Base-by-base conservation (phyloP, 73 alveolate genomes). In the Paramecium sonneborni region DNA sequence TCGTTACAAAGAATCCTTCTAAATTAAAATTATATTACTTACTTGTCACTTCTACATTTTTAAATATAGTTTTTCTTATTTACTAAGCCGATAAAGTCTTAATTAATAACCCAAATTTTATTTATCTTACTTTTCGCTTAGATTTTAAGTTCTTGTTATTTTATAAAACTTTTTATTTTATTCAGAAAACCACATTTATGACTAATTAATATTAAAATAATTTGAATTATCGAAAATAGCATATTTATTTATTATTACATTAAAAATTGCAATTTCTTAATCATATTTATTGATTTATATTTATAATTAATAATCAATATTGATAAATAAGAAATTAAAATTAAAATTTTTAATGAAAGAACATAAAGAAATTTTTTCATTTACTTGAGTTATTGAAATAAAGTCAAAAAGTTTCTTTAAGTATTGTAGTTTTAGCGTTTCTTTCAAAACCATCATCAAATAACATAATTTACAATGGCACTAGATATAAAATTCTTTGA, bases 401-500 rank as follows among this genome's bases (percentile, higher is more conserved):
- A 14, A 52, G 32, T 52, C 68, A 52, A 52, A 52, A 52, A 4
- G 30, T 18, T 52, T 52, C 68, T 18, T 6, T 52, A 6, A 52
- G 30, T 32, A 74, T 30, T 20, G 34, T 30, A 0, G 55, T 35
- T 35, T 43, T 74, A 35, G 46, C 56, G 20, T 74, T 74, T 32
- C 87, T 28, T 15, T 74, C 87, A 74, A 74, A 74, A 35, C 58
- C 87, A 74, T 74, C 87, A 74, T 74, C 87, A 74, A 74, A 74
- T 5, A 74, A 34, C 20, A 74, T 5, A 32, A 35, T 38, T 18
- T 74, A 30, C 28, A 35, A 30, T 1, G 87, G 87, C 8, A 35
- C 58, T 6, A 74, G 57, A 34, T 74, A 74, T 5, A 74, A n/a
- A 2, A 74, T 34, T 20, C 35, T 28, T 74, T 74, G 3, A 1